phyloP scores from a whole-genome alignment of 352 stramenopile genomes.

The Phytopythium delawarense region DNA sequence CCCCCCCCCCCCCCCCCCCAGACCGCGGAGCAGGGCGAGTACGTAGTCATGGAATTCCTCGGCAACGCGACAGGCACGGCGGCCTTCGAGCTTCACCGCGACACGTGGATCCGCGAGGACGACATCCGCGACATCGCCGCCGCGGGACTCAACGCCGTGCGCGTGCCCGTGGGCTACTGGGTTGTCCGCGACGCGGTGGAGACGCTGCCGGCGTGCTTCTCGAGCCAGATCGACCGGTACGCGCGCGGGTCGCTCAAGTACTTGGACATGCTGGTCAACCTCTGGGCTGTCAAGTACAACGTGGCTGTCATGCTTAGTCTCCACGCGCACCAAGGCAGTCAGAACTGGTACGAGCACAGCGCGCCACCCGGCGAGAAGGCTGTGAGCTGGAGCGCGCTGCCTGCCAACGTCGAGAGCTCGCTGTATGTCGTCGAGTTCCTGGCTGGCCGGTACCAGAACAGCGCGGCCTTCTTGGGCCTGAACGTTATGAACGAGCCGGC shows the following conservation, averaged over 20 bases:
- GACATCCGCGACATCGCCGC: slow-evolving; percentile 22
- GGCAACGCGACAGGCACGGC: slow-evolving; percentile 14
- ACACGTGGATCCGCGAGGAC: slow-evolving; percentile 24
- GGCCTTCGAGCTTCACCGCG: slow-evolving; percentile 18
- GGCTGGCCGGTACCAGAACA: slow-evolving; percentile 35
- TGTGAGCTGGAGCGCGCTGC: slow-evolving; percentile 19
- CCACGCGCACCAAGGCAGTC: slow-evolving; percentile 43
- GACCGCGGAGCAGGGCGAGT: slow-evolving; percentile 18
- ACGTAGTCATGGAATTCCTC: slow-evolving; percentile 19
- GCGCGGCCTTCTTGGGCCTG: slow-evolving; percentile 42
- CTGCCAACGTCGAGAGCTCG: slow-evolving; percentile 34
- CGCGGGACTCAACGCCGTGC: slow-evolving; percentile 28
- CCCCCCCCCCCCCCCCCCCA: too few species aligned
- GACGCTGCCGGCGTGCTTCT: neutral
- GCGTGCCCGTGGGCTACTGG: slow-evolving; percentile 29
- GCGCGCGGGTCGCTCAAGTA: slow-evolving; percentile 31
- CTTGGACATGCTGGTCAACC: slow-evolving; percentile 30
- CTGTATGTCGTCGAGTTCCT: slow-evolving; percentile 34
- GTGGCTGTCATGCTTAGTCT: slow-evolving; percentile 24
- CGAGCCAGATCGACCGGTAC: slow-evolving; percentile 1
- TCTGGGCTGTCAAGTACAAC: slow-evolving; percentile 36
- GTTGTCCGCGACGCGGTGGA: slow-evolving; percentile 13
- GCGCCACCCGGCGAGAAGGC: slow-evolving; percentile 12
- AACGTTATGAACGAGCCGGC: slow-evolving; percentile 53
- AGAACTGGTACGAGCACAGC: slow-evolving; percentile 57